Evolutionary conservation across 164 flowering plant genomes (phyloP), one percentile per base, ranked within the genome.

Genomic region (Houttuynia cordata): DNA sequence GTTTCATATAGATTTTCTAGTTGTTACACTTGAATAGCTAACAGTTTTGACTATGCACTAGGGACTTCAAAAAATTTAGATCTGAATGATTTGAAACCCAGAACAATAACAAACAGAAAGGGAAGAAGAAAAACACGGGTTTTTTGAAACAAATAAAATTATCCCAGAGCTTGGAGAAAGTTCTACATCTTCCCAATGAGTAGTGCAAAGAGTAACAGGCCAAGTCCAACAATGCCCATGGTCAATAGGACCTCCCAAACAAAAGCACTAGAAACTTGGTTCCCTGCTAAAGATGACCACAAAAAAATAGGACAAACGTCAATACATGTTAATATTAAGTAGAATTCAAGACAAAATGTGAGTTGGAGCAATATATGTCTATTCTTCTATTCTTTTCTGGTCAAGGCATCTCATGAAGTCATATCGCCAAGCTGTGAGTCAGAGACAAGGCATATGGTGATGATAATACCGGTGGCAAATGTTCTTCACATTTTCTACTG

Each of bases 181-280:
- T 86, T 91, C 73, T 91, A 96, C 96, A 91, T 91, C 70, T 91
- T 91, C 52, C 96, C 96, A 64, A 91, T 83, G 25, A 91, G 84
- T 56, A 91, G 72, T 56, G 96, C 92, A 70, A 91, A 91, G 24
- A 91, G 87, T 67, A 91, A 68, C 64, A 91, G 84, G 18, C 97
- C 97, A 40, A 85, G 77, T 51, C 92, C 96, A 51, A 85, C 68
- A 19, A 88, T 85, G 21, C 61, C 82, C 96, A 91, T 91, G 12
- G 94, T 88, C 70, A 88, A 91, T 51, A 88, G 75, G 62, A 88
- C 97, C 76, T 91, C 96, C 90, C 90, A 75, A 12, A 70, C 76
- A 74, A 82, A 88, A 61, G 81, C 74, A 68, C 96, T 86, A 58
- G 97, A 96, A 51, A 50, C 63, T 72, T 72, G 97, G 71, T 91